These are phyloP conservation scores for Cudoniella acicularis DNA, from an alignment of 495 filamentous ascomycete genomes.

Conservation along the genomic window DNA sequence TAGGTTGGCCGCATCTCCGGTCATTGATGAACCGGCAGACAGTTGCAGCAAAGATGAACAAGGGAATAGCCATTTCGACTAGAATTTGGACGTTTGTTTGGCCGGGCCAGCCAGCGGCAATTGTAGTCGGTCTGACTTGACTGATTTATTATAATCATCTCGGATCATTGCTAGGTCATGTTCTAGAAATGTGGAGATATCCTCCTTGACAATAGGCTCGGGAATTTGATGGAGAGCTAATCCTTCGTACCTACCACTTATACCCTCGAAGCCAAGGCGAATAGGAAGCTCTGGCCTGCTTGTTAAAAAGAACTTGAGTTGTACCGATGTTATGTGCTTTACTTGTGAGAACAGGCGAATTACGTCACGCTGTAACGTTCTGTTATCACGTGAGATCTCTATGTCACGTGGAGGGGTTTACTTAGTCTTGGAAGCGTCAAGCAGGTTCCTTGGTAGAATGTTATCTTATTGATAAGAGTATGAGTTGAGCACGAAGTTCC, in stretches of 20 bases:
- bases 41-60: constrained; percentile 44
- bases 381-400: too few relatives aligned
- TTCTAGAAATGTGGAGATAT: constrained; percentile 33
- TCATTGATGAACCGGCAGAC: constrained; percentile 34
- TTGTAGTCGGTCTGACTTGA: not conserved
- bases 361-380: too few relatives aligned
- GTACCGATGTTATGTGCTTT: constrained; percentile 16
- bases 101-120: constrained; percentile 37
- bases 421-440: too few relatives aligned
- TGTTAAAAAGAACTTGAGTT: constrained; percentile 6
- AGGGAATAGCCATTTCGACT: constrained; percentile 32
- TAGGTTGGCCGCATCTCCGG: constrained; percentile 7
- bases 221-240: constrained; percentile 32
- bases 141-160: constrained; percentile 13
- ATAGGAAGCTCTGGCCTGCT: constrained; percentile 27
- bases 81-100: constrained; percentile 29
- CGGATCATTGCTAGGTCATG: constrained; percentile 19
- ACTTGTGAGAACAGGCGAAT: constrained; percentile 35
- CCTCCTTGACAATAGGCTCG: constrained; percentile 28
- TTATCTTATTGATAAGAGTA: too few relatives aligned
- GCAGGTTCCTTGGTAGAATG: too few relatives aligned
- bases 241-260: constrained; percentile 20
- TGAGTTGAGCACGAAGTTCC: too few relatives aligned
- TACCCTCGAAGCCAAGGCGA: constrained; percentile 22
- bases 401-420: too few relatives aligned